Evolutionary conservation across 2,329 filamentous ascomycete genomes (phyloP).

Genomic region (Pleoardoris graminearum): DNA sequence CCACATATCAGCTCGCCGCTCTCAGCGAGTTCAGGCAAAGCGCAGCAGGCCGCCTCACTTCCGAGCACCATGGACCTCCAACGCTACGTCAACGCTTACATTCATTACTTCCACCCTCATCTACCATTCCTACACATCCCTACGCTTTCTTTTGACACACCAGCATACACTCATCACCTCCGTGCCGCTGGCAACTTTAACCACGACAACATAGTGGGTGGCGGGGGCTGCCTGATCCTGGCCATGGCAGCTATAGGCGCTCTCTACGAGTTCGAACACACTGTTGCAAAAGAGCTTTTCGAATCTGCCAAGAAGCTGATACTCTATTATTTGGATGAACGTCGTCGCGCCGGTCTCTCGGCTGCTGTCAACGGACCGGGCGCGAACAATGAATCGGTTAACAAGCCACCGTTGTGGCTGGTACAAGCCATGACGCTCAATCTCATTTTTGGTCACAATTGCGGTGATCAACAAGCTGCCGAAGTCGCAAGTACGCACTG

Average conservation of each 20-base stretch:
- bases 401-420: constrained; percentile 85
- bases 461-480: constrained; percentile 84
- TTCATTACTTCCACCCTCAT: constrained; percentile 91
- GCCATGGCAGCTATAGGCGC: constrained; percentile 87
- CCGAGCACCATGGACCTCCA: constrained; percentile 85
- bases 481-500: constrained; percentile 94
- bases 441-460: constrained; percentile 93
- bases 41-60: constrained; percentile 59
- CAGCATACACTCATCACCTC: constrained; percentile 64
- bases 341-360: constrained; percentile 80
- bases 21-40: constrained; percentile 43
- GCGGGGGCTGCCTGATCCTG: constrained; percentile 82
- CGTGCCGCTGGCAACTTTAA: constrained; percentile 61
- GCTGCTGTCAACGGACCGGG: constrained; percentile 59
- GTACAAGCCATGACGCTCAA: constrained; percentile 97
- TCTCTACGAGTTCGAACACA: constrained; percentile 83
- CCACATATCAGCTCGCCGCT: constrained; percentile 59
- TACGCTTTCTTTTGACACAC: constrained; percentile 85
- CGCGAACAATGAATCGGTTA: constrained; percentile 60
- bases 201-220: constrained; percentile 65
- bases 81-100: constrained; percentile 86
- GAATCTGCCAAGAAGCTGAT: constrained; percentile 96
- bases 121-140: constrained; percentile 92
- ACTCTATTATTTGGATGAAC: constrained; percentile 86
- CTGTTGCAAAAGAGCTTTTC: constrained; percentile 81